These are phyloP conservation scores for Juglanconis sp. DNA, from an alignment of 2,329 filamentous ascomycete genomes.

Conservation along the genomic window DNA sequence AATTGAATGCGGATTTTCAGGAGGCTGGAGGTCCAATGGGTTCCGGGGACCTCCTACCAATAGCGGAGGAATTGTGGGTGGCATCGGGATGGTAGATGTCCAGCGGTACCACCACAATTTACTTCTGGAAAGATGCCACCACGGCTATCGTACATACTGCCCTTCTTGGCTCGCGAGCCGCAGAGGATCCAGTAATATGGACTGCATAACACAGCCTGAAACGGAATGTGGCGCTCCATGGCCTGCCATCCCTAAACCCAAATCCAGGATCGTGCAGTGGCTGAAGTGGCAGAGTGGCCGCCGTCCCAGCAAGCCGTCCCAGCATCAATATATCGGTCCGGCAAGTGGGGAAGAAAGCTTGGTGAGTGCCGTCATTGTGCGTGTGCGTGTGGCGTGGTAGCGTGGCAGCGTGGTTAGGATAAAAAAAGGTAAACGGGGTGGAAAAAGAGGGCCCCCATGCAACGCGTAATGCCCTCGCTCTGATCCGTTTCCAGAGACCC, in stretches of 20 bases:
- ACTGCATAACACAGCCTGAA: not conserved
- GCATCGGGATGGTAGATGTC: no score
- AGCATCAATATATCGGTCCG: not conserved
- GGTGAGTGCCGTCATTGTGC: slow-evolving; percentile 9
- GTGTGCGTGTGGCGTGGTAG: not conserved
- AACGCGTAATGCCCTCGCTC: slow-evolving; percentile 13
- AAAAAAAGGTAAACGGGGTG: slow-evolving; percentile 1
- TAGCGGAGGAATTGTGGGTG: not conserved
- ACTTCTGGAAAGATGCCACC: no score
- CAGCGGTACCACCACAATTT: no score
- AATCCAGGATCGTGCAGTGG: no score
- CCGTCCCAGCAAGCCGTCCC: no score
- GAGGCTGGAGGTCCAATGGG: not conserved
- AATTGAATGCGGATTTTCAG: not conserved
- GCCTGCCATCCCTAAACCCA: no score
- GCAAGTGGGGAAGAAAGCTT: not conserved
- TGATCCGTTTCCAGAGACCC: not conserved
- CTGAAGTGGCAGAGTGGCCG: no score
- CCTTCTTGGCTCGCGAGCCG: not conserved
- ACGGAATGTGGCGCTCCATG: slow-evolving; percentile 9
- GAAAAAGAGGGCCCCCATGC: slow-evolving; percentile 2
- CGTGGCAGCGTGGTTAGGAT: not conserved
- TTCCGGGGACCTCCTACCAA: not conserved
- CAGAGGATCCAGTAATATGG: not conserved
- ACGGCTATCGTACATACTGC: no score